phyloP scores from a whole-genome alignment of 768 basidiomycete species.

The Boletus patriciae region DNA sequence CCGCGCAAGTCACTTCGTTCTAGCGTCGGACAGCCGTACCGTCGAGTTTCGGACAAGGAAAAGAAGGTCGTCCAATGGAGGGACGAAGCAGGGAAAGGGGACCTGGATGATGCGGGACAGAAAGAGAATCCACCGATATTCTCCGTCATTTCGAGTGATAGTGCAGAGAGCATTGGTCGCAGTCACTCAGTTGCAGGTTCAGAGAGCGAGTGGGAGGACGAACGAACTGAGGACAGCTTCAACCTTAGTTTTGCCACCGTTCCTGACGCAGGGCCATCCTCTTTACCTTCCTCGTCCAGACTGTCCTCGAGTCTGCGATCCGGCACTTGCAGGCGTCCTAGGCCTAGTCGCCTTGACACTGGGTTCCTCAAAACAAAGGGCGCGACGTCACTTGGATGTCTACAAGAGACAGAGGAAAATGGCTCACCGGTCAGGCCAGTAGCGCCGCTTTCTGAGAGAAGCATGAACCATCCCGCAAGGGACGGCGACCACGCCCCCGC shows the following conservation, averaged over 20 bases:
- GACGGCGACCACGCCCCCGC: constrained; percentile 22
- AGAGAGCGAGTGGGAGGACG: constrained; percentile 90
- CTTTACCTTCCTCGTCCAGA: constrained; percentile 39
- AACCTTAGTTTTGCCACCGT: constrained; percentile 50
- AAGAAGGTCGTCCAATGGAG: constrained; percentile 85
- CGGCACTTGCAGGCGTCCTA: constrained; percentile 43
- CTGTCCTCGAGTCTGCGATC: constrained; percentile 15
- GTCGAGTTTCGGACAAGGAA: constrained; percentile 64
- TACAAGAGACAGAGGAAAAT: constrained; percentile 73
- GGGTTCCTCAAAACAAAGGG: constrained; percentile 60
- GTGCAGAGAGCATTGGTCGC: constrained; percentile 30
- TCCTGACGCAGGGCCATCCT: constrained; percentile 23
- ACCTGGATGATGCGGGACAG: constrained; percentile 62
- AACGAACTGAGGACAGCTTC: constrained; percentile 78
- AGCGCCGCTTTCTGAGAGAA: constrained; percentile 63
- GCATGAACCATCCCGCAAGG: constrained; percentile 49
- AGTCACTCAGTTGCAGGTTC: constrained; percentile 56
- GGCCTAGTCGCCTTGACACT: constrained; percentile 68
- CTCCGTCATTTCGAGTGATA: constrained; percentile 40
- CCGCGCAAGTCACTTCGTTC: constrained; percentile 76
- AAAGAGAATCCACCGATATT: constrained; percentile 20
- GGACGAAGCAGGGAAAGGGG: constrained; percentile 82
- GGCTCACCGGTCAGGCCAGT: constrained; percentile 31
- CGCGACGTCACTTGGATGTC: constrained; percentile 53
- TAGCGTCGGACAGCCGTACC: constrained; percentile 59